Conservation (phyloP, 108 stramenopile genomes). For the Nitzschia sp. region DNA sequence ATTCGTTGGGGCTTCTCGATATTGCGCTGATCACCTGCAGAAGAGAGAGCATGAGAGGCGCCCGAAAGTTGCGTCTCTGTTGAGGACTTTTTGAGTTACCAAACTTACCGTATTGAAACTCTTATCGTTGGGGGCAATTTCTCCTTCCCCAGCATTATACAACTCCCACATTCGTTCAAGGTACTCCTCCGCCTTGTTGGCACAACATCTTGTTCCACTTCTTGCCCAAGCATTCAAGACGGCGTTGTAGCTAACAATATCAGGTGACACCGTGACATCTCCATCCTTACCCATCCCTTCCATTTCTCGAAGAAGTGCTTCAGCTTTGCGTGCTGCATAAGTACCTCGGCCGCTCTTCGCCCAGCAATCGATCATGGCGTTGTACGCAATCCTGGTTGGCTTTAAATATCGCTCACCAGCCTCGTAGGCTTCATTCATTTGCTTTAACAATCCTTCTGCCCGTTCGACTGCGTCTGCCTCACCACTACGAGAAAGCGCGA, state of each 20-base stretch:
- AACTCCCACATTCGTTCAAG: conserved; percentile 47
- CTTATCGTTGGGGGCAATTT: conserved; percentile 62
- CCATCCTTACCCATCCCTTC: conserved; percentile 30
- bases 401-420: conserved; percentile 33
- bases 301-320: conserved; percentile 45
- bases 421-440: conserved; percentile 24
- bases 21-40: conserved; percentile 50
- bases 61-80: not conserved
- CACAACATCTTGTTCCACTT: conserved; percentile 42
- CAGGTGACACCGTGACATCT: conserved; percentile 31
- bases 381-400: conserved; percentile 35
- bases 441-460: conserved; percentile 33
- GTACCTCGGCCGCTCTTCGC: conserved; percentile 55
- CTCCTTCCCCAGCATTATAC: conserved; percentile 42
- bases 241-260: conserved; percentile 43
- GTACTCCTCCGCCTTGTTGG: conserved; percentile 36
- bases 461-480: conserved; percentile 35
- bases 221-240: conserved; percentile 50
- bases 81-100: not conserved
- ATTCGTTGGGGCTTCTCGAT: conserved; percentile 43
- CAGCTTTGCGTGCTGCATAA: conserved; percentile 43
- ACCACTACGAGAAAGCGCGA: conserved; percentile 29
- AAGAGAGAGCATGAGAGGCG: not conserved
- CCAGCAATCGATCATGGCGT: conserved; percentile 60
- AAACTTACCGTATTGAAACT: conserved; percentile 59